Percentiles rank a stretch among this genome's conserved stretches.
Conservation (phyloP, 2,329 filamentous ascomycete genomes). For the Beauveria rudraprayagi region DNA sequence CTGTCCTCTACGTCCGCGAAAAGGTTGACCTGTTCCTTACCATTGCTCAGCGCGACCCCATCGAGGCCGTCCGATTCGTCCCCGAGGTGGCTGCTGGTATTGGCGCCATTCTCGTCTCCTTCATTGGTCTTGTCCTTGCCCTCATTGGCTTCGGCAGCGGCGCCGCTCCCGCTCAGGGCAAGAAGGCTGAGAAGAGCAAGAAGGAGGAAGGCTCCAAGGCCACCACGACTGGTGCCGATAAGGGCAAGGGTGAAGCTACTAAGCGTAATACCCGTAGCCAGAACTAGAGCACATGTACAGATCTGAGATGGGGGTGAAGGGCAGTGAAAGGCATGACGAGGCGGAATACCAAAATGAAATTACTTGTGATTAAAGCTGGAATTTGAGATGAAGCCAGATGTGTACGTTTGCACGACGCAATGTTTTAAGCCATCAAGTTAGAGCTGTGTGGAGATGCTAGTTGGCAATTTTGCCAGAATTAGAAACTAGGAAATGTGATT, state of each 20-base stretch:
- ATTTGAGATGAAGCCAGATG: constrained; percentile 8
- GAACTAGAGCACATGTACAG: constrained; percentile 30
- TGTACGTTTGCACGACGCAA: constrained; percentile 9
- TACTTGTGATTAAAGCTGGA: constrained; percentile 6
- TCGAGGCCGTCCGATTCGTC: constrained; percentile 80
- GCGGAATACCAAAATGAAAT: constrained; percentile 8
- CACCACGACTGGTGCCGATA: constrained; percentile 55
- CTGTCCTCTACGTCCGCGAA: constrained; percentile 78
- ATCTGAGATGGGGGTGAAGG: neutral
- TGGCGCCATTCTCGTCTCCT: constrained; percentile 58
- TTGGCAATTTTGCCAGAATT: neutral
- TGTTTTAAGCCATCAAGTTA: neutral
- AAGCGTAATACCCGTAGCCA: constrained; percentile 53
- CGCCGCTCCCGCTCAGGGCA: constrained; percentile 61
- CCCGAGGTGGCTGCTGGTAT: constrained; percentile 84
- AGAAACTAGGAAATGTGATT: neutral
- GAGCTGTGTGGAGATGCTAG: neutral
- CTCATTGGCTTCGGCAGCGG: constrained; percentile 57
- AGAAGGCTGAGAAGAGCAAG: constrained; percentile 64
- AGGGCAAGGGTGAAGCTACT: constrained; percentile 65
- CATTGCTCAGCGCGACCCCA: constrained; percentile 71
- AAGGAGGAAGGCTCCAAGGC: constrained; percentile 57
- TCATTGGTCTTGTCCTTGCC: constrained; percentile 63
- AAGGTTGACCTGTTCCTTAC: constrained; percentile 88
- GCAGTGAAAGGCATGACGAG: neutral